Conservation (phyloP, 768 basidiomycete genomes). For the Clitopilus passeckerianus region DNA sequence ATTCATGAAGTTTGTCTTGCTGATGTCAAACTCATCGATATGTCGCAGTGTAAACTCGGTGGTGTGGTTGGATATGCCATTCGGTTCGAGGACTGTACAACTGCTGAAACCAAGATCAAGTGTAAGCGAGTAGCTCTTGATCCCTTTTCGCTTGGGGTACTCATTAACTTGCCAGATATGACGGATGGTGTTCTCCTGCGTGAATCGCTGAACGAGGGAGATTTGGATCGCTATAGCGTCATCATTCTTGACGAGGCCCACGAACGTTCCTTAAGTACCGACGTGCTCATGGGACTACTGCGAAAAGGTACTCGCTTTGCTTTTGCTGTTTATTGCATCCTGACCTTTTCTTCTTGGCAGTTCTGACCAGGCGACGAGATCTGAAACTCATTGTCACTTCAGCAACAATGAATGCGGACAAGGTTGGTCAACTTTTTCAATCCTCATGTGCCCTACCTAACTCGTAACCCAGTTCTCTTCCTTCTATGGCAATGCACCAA, state of each 20-base stretch:
- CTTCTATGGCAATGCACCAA: constrained; percentile 94
- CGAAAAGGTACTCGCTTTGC: constrained; percentile 69
- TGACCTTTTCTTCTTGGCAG: constrained; percentile 25
- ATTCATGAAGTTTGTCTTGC: background rate
- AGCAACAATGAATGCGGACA: constrained; percentile 99
- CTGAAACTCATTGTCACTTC: constrained; percentile 97
- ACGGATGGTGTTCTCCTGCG: constrained; percentile 98
- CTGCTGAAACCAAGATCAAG: constrained; percentile 92
- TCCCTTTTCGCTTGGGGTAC: background rate
- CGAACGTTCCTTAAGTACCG: constrained; percentile 94
- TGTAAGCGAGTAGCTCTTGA: constrained; percentile 44
- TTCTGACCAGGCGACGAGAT: constrained; percentile 86
- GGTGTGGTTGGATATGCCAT: constrained; percentile 94
- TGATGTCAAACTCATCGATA: background rate
- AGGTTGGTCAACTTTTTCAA: constrained; percentile 45
- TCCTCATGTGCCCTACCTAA: background rate
- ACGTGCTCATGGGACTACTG: constrained; percentile 95
- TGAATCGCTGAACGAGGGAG: constrained; percentile 98
- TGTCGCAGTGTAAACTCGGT: constrained; percentile 76
- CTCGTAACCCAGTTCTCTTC: constrained; percentile 67
- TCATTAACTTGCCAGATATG: constrained; percentile 64
- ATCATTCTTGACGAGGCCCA: constrained; percentile 99
- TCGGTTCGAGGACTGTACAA: constrained; percentile 97
- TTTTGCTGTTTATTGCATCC: background rate
- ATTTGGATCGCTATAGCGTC: constrained; percentile 92